Evolutionary conservation across 139 green algal species (phyloP), one percentile per base, ranked within the genome.

Genomic region (Volvox africanus): DNA sequence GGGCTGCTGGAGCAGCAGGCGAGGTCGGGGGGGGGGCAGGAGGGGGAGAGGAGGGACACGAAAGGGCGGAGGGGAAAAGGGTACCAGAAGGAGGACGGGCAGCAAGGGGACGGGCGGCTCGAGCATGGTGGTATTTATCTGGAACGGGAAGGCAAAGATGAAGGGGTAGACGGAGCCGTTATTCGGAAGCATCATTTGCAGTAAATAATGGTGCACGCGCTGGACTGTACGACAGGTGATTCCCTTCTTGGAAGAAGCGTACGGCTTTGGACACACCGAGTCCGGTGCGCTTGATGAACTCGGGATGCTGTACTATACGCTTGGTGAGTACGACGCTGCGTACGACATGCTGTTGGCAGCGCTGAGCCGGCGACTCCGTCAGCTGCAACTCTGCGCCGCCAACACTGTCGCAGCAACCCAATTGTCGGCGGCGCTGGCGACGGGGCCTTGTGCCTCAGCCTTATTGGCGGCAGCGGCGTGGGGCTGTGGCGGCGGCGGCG

Each of bases 1-100:
- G 83, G 22, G 36, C 35, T 88, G 24, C 35, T 88, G 83, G 28
- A 80, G 83, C 65, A 68, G 67, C 83, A 88, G 83, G 83, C 80
- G 26, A 18, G 82, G 33, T 2, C 3, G 37, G 44, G 50, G 30
- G 50, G 80, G 80, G 6, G 55, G 17, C n/a, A n/a, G 14, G 75
- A 44, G 28, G 75, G 75, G 75, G 75, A 50, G 75, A 32, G 75
- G 75, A 69, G 62, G 17, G 62, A 69, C 19, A 19, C 19, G 62
- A 17, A 26, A 17, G 62, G 62, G 62, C 17, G 19, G 62, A 19
- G 62, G 62, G 62, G 62, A 69, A 19, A 17, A 19, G 62, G 62
- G 62, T 17, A 19, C 62, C 17, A 69, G 17, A 26, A 69, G 62
- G 19, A 35, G 24, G 21, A 26, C 21, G 24, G 14, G 69, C 14